phyloP scores from a whole-genome alignment of 352 stramenopile species.

The Phytophthora hybrid region DNA sequence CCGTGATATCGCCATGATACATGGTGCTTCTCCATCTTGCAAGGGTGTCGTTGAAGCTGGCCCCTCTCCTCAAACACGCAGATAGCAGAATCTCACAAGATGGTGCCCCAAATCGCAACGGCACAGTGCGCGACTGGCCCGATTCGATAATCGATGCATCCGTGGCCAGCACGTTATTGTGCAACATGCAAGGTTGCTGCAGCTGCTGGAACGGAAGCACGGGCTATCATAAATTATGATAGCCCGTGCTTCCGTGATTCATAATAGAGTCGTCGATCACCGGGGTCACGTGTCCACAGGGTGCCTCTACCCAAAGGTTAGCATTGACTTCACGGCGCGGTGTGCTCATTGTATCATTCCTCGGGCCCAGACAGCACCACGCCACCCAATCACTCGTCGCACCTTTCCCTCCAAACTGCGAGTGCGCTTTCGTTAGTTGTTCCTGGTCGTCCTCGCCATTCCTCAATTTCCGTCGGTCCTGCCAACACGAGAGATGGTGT shows the following conservation, averaged over 20 bases:
- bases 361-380: slow-evolving; percentile 26
- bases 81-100: neutral
- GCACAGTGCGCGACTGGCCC: slow-evolving; percentile 23
- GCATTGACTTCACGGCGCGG: neutral
- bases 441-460: slow-evolving; percentile 19
- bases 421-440: neutral
- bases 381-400: slow-evolving; percentile 24
- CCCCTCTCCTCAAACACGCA: neutral
- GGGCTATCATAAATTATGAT: neutral
- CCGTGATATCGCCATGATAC: neutral
- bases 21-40: neutral
- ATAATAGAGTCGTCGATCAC: slow-evolving; percentile 8
- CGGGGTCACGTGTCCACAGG: slow-evolving; percentile 2
- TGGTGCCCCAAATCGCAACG: slow-evolving; percentile 11
- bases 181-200: neutral
- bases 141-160: slow-evolving; percentile 29
- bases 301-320: slow-evolving; percentile 13
- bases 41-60: neutral
- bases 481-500: slow-evolving; percentile 28
- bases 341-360: slow-evolving; percentile 27
- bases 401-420: slow-evolving; percentile 32
- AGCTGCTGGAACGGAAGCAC: slow-evolving; percentile 23
- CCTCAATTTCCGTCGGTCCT: slow-evolving; percentile 23
- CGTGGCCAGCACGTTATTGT: slow-evolving; percentile 5
- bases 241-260: no score